These are phyloP conservation scores for Neopestalotiopsis rosae DNA, from an alignment of 2,329 filamentous ascomycete species.

Conservation along the genomic window DNA sequence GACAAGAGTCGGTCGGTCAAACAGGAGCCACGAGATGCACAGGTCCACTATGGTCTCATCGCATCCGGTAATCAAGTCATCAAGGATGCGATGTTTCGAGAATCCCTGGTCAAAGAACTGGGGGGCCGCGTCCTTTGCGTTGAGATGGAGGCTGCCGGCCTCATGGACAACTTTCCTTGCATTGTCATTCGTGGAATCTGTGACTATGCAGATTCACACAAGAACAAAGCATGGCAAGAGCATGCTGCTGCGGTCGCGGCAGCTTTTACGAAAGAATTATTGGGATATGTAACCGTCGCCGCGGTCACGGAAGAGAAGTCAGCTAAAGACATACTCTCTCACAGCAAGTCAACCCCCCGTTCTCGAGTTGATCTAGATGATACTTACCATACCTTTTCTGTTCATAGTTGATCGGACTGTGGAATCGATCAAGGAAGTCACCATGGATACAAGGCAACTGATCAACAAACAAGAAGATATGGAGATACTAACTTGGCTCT, in stretches of 20 bases:
- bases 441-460: neutral
- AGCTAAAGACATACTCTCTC: neutral
- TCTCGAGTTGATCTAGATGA: neutral
- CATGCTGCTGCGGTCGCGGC: slow-evolving; percentile 28
- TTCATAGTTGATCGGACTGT: neutral
- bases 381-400: neutral
- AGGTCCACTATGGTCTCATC: slow-evolving; percentile 32
- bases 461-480: neutral
- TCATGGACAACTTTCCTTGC: slow-evolving; percentile 31
- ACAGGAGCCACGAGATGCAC: slow-evolving; percentile 25
- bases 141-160: slow-evolving; percentile 17
- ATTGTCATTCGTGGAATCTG: slow-evolving; percentile 33
- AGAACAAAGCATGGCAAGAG: slow-evolving; percentile 31
- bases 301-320: neutral
- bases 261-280: slow-evolving; percentile 27
- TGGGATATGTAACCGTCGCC: neutral
- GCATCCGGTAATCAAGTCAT: slow-evolving; percentile 32
- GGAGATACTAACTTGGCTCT: slow-evolving; percentile 45
- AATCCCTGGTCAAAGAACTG: slow-evolving; percentile 22
- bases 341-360: neutral
- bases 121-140: slow-evolving; percentile 24
- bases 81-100: slow-evolving; percentile 26
- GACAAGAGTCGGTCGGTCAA: slow-evolving; percentile 24
- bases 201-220: slow-evolving; percentile 33
- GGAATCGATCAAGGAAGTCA: neutral